Evolutionary conservation across 805 yeast species (phyloP), one percentile per base, ranked within the genome.

Genomic region (Lachancea fermentati): DNA sequence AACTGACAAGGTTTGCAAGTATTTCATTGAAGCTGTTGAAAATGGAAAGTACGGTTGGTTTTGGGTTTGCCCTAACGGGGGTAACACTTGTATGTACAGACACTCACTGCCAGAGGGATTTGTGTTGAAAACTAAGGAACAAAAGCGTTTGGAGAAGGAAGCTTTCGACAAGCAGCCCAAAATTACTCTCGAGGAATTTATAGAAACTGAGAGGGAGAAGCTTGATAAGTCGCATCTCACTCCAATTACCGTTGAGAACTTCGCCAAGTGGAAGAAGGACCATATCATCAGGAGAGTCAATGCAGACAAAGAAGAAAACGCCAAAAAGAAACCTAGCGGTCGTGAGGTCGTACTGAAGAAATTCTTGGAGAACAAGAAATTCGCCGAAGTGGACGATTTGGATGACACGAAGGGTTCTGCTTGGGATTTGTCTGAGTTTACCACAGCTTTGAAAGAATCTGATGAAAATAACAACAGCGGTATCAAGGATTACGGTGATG

Each of bases 41-140:
- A 87, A 88, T 58, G 93, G 91, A 43, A 91, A 91, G 60, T 93
- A 93, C 61, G 98, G 98, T 58, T 93, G 98, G 98, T 89, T 93
- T 66, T 93, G 98, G 98, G 73, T 75, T 15, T 93, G 98, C 70
- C 98, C 98, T 19, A 86, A 86, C 52, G 89, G 91, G 30, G 97
- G 96, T 50, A 78, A 83, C 46, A 82, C 78, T 45, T 93, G 99
- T 76, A 91, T 82, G 71, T 93, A 93, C 69, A 81, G 78, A 65
- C 99, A 93, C 65, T 84, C 97, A 6, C 72, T 93, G 57, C 99
- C 99, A 30, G 89, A 94, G 34, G 99, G 98, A 1, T 94, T 88
- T 65, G 94, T 86, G 43, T 76, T 93, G 67, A 93, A 93, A 73
- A 94, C 98, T 28, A 91, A 89, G 66, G 98, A 93, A 61, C 96